Evolutionary conservation across 2,329 filamentous ascomycete genomes (phyloP).

Genomic region (Ascochyta rabiei): DNA sequence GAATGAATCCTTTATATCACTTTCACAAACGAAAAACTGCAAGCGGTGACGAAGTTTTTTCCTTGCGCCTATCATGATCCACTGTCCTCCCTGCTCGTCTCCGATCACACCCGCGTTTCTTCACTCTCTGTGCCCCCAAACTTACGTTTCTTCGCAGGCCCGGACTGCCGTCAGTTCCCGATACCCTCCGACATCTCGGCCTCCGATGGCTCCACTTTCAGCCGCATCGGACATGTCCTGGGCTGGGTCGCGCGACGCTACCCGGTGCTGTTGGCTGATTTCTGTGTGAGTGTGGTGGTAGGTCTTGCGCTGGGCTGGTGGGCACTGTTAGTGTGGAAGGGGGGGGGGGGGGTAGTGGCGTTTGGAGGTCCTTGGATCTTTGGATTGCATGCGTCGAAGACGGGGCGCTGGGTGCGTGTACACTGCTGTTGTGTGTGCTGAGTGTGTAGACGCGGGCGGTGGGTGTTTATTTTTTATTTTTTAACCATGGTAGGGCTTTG

Average conservation of each 20-base stretch:
- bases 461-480: too few species aligned
- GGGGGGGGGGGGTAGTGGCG: too few species aligned
- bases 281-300: too few species aligned
- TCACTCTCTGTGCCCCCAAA: not conserved
- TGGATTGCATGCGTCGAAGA: too few species aligned
- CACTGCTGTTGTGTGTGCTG: too few species aligned
- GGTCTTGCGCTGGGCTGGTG: too few species aligned
- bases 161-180: not conserved
- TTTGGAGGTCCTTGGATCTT: too few species aligned
- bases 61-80: slow-evolving; percentile 4
- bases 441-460: too few species aligned
- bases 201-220: slow-evolving; percentile 8
- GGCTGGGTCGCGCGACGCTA: not conserved
- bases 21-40: slow-evolving; percentile 1
- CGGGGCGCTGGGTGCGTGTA: too few species aligned
- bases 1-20: slow-evolving; percentile 8
- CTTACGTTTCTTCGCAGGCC: not conserved
- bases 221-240: slow-evolving; percentile 2
- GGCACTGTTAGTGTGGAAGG: too few species aligned
- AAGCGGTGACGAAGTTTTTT: slow-evolving; percentile 10
- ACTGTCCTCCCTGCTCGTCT: not conserved
- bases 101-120: slow-evolving; percentile 5
- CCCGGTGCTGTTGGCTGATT: not conserved
- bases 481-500: too few species aligned
- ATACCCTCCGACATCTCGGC: slow-evolving; percentile 1